Evolutionary conservation across 441 rosid species (phyloP), one percentile per base, ranked within the genome.

Genomic region (Raphanus hybrid): DNA sequence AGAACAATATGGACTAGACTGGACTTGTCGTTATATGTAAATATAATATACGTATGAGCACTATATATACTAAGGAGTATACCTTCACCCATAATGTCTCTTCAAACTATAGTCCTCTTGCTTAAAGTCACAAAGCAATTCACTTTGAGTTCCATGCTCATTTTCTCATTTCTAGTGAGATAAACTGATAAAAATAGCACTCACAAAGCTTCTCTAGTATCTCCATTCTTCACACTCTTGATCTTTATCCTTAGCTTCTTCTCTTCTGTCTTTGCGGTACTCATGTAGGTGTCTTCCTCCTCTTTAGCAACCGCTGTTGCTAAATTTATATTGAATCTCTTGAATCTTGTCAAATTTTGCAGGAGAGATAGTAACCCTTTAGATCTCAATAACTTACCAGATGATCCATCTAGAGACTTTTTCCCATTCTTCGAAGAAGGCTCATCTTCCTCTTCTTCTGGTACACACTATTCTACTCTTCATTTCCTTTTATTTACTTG

Each of bases 381-480:
- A 59, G 98, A 95, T 84, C 99, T 95, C 89, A 95, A 95, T 89
- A 93, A 91, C 87, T 87, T 95, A 79, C 99, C 99, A 5, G 91
- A 91, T 8, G 98, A 93, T 80, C 84, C 71, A 82, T 20, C 83
- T 72, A 81, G 82, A 69, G 93, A 84, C 60, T 83, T 82, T 58
- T 84, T 80, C 79, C 88, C 82, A 14, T 79, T 76, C 74, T 82
- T 83, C 71, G 92, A 87, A 50, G 94, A 88, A 20, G 76, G 83
- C 82, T 84, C 87, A 35, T 74, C 82, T 58, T 87, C 90, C 18
- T 76, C 92, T 29, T 85, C 75, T 64, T 69, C 37, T 52, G 64
- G 71, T 77, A 76, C 41, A 69, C 14, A 34, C 14, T 70, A 23
- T n/a, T n/a, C 23, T 34, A 45, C 35, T 29, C 43, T 45, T 23